Evolutionary conservation across 345 rosid genomes (phyloP).

Genomic region (Eucalyptus erythrocorys): DNA sequence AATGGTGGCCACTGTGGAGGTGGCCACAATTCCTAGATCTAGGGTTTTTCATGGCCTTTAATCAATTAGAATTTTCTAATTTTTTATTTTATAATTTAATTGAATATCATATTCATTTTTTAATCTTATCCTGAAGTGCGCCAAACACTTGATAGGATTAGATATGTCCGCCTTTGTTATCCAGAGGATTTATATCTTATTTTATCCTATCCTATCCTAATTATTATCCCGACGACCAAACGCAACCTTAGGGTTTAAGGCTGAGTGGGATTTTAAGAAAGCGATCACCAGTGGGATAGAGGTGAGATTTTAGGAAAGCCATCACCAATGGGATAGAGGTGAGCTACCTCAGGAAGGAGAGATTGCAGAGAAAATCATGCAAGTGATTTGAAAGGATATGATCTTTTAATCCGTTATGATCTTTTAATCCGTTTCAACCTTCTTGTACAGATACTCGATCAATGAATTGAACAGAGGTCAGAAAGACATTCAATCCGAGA

Average conservation of each 20-base stretch:
- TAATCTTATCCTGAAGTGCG: no score
- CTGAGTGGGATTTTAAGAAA: fast-evolving
- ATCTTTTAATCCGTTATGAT: not conserved
- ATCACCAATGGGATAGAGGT: not conserved
- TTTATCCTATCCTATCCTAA: no score
- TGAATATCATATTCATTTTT: no score
- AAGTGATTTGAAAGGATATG: not conserved
- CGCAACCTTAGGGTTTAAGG: fast-evolving
- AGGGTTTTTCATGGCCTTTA: no score
- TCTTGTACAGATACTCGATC: fast-evolving
- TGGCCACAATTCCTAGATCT: no score
- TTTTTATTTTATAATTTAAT: no score
- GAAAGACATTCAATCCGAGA: not conserved
- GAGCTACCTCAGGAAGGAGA: fast-evolving
- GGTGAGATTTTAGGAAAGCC: not conserved
- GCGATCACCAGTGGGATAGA: no score
- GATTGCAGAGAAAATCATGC: not conserved
- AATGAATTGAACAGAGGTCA: not conserved
- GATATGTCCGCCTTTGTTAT: no score
- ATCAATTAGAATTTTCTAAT: no score
- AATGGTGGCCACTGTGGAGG: no score
- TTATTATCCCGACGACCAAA: fast-evolving
- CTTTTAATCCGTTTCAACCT: not conserved
- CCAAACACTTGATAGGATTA: no score
- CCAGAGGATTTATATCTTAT: no score